Evolutionary conservation across 768 basidiomycete species (phyloP).

Genomic region (Pulveroboletus sp.): DNA sequence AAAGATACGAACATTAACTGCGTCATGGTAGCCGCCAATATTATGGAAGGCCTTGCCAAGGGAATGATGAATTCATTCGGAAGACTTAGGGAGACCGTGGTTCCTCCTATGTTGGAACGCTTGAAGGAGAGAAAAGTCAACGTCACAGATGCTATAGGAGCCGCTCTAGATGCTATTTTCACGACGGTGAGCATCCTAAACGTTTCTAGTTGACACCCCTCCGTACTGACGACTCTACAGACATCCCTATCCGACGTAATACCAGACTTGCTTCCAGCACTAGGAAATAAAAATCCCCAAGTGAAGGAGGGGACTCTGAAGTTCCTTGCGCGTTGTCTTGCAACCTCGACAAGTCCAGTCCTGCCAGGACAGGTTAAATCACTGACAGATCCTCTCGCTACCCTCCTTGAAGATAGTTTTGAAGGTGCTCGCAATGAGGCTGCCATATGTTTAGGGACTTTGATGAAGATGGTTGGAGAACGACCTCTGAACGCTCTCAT

Average conservation of each 20-base stretch:
- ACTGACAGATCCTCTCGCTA: slow-evolving; percentile 69
- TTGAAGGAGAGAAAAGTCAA: slow-evolving; percentile 91
- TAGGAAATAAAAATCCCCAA: slow-evolving; percentile 92
- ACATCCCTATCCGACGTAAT: slow-evolving; percentile 74
- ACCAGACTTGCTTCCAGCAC: slow-evolving; percentile 70
- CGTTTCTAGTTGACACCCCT: not conserved
- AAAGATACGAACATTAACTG: slow-evolving; percentile 94
- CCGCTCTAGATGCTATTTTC: slow-evolving; percentile 86
- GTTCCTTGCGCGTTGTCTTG: slow-evolving; percentile 76
- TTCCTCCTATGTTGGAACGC: slow-evolving; percentile 78
- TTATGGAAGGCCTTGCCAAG: slow-evolving; percentile 81
- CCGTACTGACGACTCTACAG: slow-evolving; percentile 37
- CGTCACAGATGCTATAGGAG: slow-evolving; percentile 85
- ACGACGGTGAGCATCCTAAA: slow-evolving; percentile 55
- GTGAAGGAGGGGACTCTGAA: slow-evolving; percentile 91
- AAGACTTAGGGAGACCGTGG: slow-evolving; percentile 63
- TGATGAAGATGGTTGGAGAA: slow-evolving; percentile 98
- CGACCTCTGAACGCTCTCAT: slow-evolving; percentile 81
- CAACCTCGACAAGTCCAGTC: slow-evolving; percentile 64
- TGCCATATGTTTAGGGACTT: slow-evolving; percentile 78
- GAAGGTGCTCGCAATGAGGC: slow-evolving; percentile 89
- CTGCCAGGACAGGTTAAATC: slow-evolving; percentile 74
- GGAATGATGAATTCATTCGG: slow-evolving; percentile 74
- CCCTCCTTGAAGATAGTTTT: slow-evolving; percentile 79
- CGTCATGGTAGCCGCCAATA: slow-evolving; percentile 81